Evolutionary conservation across 2,329 filamentous ascomycete genomes (phyloP).

Genomic region (Aspergillus udagawae): DNA sequence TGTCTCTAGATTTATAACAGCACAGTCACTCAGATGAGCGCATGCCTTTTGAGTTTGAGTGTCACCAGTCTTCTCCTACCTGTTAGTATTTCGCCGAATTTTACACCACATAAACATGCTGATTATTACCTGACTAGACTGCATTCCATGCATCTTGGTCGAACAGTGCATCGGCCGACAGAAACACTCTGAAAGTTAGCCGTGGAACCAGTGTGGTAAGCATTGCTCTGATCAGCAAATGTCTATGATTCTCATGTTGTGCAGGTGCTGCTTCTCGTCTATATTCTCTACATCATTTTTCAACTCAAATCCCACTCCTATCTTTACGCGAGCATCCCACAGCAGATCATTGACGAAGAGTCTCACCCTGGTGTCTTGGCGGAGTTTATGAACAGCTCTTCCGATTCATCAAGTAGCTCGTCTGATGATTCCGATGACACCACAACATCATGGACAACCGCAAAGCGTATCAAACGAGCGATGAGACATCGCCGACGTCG

Average conservation of each 20-base stretch:
- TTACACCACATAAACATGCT: not conserved
- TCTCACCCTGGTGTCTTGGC: constrained; percentile 79
- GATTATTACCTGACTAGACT: constrained; percentile 49
- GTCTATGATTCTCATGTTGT: not conserved
- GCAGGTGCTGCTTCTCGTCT: constrained; percentile 73
- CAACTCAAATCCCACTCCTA: constrained; percentile 90
- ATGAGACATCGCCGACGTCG: constrained; percentile 67
- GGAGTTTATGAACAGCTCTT: constrained; percentile 66
- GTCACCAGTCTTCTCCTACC: constrained; percentile 85
- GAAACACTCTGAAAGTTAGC: constrained; percentile 74
- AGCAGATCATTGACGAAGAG: constrained; percentile 89
- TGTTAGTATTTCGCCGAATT: constrained; percentile 43
- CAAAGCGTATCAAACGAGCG: constrained; percentile 70
- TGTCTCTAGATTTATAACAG: constrained; percentile 74
- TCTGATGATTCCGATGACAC: constrained; percentile 65
- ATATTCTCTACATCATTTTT: constrained; percentile 79
- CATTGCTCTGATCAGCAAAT: constrained; percentile 12
- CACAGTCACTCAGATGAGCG: constrained; percentile 94
- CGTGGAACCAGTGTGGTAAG: constrained; percentile 81
- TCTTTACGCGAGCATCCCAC: constrained; percentile 87
- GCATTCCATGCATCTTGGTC: constrained; percentile 88
- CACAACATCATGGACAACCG: constrained; percentile 66
- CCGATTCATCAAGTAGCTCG: constrained; percentile 45
- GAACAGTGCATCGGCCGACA: constrained; percentile 59
- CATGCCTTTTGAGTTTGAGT: constrained; percentile 82